Conservation (phyloP, 2,329 filamentous ascomycete species). For the Colletotrichum sansevieriae region DNA sequence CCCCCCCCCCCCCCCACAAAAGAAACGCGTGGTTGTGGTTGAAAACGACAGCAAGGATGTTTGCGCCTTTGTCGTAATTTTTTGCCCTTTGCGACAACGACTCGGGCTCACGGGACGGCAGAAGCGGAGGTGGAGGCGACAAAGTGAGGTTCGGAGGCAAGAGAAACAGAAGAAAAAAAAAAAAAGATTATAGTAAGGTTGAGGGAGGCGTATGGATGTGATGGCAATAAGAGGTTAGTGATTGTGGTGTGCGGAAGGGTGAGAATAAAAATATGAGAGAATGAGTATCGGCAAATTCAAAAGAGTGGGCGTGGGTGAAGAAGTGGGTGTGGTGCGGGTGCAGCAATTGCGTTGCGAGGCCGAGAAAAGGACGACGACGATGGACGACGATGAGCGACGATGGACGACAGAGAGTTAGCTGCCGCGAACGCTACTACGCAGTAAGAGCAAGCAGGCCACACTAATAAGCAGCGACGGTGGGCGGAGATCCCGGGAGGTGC, state of each 20-base stretch:
- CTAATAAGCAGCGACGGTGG: conserved; percentile 26
- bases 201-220: conserved; percentile 30
- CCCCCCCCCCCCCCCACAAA: too few species aligned
- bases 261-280: conserved; percentile 21
- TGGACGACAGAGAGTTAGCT: neutral
- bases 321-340: conserved; percentile 37
- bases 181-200: neutral
- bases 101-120: conserved; percentile 19
- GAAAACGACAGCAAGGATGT: conserved; percentile 9
- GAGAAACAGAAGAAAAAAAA: neutral
- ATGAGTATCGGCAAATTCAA: conserved; percentile 10
- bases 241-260: neutral
- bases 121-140: neutral
- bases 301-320: conserved; percentile 33
- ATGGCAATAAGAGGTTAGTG: conserved; percentile 27
- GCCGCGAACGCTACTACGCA: conserved; percentile 30
- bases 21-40: conserved; percentile 15
- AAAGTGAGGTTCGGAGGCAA: neutral
- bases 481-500: conserved; percentile 33
- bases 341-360: conserved; percentile 21
- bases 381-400: neutral
- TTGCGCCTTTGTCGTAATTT: conserved; percentile 13
- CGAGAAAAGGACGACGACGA: conserved; percentile 14
- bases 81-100: neutral
- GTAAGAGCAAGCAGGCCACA: conserved; percentile 12